Conservation (phyloP, 2,329 filamentous ascomycete genomes). For the Pseudogymnoascus sp. region DNA sequence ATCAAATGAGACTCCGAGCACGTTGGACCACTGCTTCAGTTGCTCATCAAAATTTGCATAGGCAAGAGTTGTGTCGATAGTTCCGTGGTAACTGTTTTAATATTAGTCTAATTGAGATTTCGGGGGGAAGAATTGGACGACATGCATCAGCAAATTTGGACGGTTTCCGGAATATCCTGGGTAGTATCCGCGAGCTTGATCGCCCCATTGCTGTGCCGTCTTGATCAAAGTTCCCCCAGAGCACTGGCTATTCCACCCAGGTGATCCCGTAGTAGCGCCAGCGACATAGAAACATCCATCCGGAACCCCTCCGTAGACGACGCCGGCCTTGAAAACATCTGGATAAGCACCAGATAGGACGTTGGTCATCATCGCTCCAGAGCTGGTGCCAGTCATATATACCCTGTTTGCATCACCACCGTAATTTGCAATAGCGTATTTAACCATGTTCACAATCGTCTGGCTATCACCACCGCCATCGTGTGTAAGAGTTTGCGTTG, state of each 20-base stretch:
- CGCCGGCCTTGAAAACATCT: conserved; percentile 38
- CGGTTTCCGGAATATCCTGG: conserved; percentile 32
- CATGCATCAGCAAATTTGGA: conserved; percentile 31
- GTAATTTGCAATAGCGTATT: conserved; percentile 44
- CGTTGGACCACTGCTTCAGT: neutral
- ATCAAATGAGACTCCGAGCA: neutral
- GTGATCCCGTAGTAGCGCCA: conserved; percentile 32
- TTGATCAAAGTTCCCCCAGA: conserved; percentile 25
- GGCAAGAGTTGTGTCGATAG: conserved; percentile 31
- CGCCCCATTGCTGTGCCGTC: conserved; percentile 39
- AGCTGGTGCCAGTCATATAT: conserved; percentile 44
- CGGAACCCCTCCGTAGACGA: conserved; percentile 37
- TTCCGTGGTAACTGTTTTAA: conserved; percentile 29
- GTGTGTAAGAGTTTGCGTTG: conserved; percentile 42
- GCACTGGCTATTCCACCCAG: conserved; percentile 45
- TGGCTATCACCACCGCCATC: conserved; percentile 49
- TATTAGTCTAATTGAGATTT: neutral
- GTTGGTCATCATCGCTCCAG: conserved; percentile 45
- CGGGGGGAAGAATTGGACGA: neutral
- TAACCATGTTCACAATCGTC: conserved; percentile 51
- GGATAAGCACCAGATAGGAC: conserved; percentile 41
- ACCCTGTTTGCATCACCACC: conserved; percentile 42
- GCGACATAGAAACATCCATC: conserved; percentile 36
- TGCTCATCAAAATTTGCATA: conserved; percentile 16
- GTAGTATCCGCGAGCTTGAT: conserved; percentile 35